Evolutionary conservation across 495 filamentous ascomycete species (phyloP).

Genomic region (Neurospora cerealis): DNA sequence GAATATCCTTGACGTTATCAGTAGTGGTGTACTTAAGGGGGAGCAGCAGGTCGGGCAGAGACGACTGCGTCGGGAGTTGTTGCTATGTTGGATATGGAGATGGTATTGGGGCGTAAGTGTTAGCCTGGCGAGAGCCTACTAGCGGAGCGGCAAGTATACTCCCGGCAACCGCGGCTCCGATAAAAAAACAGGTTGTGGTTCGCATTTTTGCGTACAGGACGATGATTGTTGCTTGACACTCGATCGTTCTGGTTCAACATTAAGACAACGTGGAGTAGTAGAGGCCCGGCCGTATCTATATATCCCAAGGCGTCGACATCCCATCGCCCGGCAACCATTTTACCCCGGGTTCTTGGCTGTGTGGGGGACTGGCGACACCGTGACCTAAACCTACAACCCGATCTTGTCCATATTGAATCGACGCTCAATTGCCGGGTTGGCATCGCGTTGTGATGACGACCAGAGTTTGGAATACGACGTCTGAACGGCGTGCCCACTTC

Average conservation of each 20-base stretch:
- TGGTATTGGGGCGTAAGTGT: constrained; percentile 23
- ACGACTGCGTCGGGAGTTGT: constrained; percentile 29
- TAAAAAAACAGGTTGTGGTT: neutral
- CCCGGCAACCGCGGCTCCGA: neutral
- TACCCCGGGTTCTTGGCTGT: constrained; percentile 6
- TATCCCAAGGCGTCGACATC: neutral
- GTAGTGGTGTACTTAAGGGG: constrained; percentile 35
- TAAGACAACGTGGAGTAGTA: neutral
- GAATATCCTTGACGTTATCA: constrained; percentile 29
- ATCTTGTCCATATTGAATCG: neutral
- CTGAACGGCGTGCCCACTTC: neutral
- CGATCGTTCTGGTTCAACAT: neutral
- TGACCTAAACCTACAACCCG: neutral
- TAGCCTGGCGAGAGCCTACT: neutral
- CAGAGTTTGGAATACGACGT: neutral
- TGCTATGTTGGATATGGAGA: constrained; percentile 32
- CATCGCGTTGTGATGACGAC: neutral
- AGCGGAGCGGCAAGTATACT: neutral
- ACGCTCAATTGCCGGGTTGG: neutral
- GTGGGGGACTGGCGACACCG: neutral
- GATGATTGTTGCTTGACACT: neutral
- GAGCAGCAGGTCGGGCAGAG: constrained; percentile 41
- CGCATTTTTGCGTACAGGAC: neutral
- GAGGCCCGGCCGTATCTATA: neutral
- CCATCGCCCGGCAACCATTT: neutral